These are phyloP conservation scores for Phaeoacremonium minimum DNA, from an alignment of 2,329 filamentous ascomycete genomes.

Conservation along the genomic window DNA sequence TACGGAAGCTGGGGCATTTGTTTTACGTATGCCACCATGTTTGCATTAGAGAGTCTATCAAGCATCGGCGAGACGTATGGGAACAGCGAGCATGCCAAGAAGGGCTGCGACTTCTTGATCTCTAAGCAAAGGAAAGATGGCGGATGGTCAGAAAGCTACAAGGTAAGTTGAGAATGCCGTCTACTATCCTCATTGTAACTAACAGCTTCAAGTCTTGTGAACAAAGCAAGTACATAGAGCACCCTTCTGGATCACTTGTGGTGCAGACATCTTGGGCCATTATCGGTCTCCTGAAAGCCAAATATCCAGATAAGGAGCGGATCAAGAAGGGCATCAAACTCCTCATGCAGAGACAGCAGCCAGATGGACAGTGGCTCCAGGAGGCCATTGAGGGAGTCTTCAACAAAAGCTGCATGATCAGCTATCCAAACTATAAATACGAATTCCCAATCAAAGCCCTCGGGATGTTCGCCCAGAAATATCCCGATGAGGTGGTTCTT, in stretches of 20 bases:
- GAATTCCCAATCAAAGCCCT: constrained; percentile 91
- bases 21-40: constrained; percentile 97
- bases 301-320: constrained; percentile 70
- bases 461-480: constrained; percentile 77
- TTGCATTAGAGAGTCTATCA: constrained; percentile 81
- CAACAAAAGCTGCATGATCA: constrained; percentile 99
- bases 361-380: constrained; percentile 91
- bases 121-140: constrained; percentile 83
- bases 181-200: not conserved
- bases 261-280: constrained; percentile 93
- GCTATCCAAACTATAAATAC: constrained; percentile 98
- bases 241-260: constrained; percentile 73
- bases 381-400: constrained; percentile 97
- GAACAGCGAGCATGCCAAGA: constrained; percentile 65
- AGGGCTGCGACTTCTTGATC: constrained; percentile 81
- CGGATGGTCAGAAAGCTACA: constrained; percentile 95
- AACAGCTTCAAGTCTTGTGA: constrained; percentile 61
- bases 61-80: constrained; percentile 77
- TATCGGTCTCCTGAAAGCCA: constrained; percentile 76
- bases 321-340: constrained; percentile 72
- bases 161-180: constrained; percentile 33
- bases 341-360: constrained; percentile 79
- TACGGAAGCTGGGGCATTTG: constrained; percentile 98
- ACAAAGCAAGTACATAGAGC: constrained; percentile 68
- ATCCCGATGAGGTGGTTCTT: constrained; percentile 58